Evolutionary conservation across 2,329 filamentous ascomycete species (phyloP).

Genomic region (Sclerotinia sclerotiorum): DNA sequence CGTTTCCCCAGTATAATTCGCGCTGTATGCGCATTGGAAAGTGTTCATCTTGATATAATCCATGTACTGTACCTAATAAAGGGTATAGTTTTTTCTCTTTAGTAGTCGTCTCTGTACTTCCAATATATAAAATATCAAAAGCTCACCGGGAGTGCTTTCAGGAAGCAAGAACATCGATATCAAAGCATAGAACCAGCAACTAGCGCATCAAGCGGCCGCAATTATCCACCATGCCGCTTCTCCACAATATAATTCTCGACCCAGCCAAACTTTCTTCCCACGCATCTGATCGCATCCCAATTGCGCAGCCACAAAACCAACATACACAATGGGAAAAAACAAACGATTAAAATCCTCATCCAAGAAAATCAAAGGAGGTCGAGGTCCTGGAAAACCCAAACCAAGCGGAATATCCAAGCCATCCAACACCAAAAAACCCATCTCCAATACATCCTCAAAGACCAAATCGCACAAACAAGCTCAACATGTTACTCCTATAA

Average conservation of each 20-base stretch:
- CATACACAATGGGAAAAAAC: slow-evolving; percentile 1
- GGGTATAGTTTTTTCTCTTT: too few species aligned
- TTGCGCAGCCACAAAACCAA: too few species aligned
- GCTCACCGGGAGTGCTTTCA: not conserved
- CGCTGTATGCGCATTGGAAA: too few species aligned
- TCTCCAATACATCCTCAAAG: not conserved
- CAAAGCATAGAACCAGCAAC: not conserved
- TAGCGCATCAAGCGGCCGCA: not conserved
- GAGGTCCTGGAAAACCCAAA: slow-evolving; percentile 2
- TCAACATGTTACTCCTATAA: slow-evolving; percentile 49
- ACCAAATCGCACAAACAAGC: slow-evolving; percentile 16
- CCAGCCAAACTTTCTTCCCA: not conserved
- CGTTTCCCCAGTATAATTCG: too few species aligned
- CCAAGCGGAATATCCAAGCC: not conserved
- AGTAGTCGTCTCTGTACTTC: too few species aligned
- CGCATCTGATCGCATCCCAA: not conserved
- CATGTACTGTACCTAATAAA: too few species aligned
- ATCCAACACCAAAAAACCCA: not conserved
- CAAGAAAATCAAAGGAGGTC: slow-evolving; percentile 12
- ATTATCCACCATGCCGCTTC: not conserved
- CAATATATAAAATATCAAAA: too few species aligned
- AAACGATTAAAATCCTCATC: slow-evolving; percentile 5
- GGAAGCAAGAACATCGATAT: too few species aligned
- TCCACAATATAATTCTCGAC: slow-evolving; percentile 1
- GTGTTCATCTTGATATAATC: too few species aligned